Evolutionary conservation across 345 rosid species (phyloP).

Genomic region (Citrus cavaleriei): DNA sequence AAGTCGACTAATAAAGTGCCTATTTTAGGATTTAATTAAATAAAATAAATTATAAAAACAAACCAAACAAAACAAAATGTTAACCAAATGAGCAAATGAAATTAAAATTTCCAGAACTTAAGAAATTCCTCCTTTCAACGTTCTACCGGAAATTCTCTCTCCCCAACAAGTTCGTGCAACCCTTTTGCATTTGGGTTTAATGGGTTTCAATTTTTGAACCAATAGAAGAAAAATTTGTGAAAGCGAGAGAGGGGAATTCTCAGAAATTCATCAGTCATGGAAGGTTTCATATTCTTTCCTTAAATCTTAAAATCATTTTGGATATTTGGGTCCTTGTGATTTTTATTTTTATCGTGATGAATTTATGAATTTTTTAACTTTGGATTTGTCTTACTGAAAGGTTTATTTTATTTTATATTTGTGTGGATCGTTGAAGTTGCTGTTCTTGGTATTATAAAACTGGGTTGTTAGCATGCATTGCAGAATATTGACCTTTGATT

Average conservation of each 20-base stretch:
- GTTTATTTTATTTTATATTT: constrained; percentile 1
- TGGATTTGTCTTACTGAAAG: neutral
- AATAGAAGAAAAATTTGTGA: neutral
- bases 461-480: constrained; percentile 3
- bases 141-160: neutral
- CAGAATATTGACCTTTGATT: neutral
- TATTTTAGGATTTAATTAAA: constrained; percentile 10
- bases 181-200: constrained; percentile 11
- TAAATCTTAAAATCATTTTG: constrained; percentile 11
- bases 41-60: neutral
- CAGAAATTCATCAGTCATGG: constrained; percentile 20
- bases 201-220: constrained; percentile 25
- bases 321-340: neutral
- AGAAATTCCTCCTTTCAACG: neutral
- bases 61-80: neutral
- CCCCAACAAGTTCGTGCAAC: neutral
- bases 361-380: neutral
- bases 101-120: neutral
- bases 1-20: neutral
- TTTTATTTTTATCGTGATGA: neutral
- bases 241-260: neutral
- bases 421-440: neutral
- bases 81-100: constrained; percentile 1
- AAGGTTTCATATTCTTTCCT: constrained; percentile 22
- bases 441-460: neutral